Evolutionary conservation across 768 basidiomycete genomes (phyloP).

Genomic region (Polyporus arcularius): DNA sequence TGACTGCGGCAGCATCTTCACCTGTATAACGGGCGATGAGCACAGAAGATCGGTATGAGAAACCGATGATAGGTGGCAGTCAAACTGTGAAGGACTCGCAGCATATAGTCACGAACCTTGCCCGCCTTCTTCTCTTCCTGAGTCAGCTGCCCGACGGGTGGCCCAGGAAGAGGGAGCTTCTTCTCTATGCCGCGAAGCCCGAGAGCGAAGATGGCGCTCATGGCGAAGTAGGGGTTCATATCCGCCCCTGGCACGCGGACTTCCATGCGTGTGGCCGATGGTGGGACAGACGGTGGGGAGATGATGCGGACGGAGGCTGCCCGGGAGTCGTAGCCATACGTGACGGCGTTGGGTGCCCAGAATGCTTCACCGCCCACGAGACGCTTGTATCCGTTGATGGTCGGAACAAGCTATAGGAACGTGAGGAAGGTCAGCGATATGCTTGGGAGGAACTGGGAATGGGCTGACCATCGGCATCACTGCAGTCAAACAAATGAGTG

Average conservation of each 20-base stretch:
- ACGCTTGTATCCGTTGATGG: constrained; percentile 97
- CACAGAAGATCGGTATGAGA: not conserved
- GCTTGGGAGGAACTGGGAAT: not conserved
- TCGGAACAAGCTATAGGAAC: constrained; percentile 68
- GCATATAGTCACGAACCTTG: constrained; percentile 39
- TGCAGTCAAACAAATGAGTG: not conserved
- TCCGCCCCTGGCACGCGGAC: constrained; percentile 96
- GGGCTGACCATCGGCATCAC: constrained; percentile 79
- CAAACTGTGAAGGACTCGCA: not conserved
- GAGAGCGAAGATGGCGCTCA: constrained; percentile 84
- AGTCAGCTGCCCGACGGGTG: constrained; percentile 65
- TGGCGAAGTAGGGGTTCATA: constrained; percentile 90
- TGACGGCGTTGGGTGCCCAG: constrained; percentile 92
- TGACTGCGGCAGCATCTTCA: constrained; percentile 76
- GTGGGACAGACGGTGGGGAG: constrained; percentile 84
- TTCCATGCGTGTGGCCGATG: constrained; percentile 85
- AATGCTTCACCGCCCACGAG: constrained; percentile 91
- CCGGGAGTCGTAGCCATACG: constrained; percentile 95
- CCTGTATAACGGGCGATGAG: constrained; percentile 35
- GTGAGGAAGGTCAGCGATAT: not conserved
- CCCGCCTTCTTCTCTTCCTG: constrained; percentile 59
- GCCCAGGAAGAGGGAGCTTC: constrained; percentile 63
- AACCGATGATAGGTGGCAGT: not conserved
- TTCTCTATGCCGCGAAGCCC: constrained; percentile 88
- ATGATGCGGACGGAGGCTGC: constrained; percentile 91